Evolutionary conservation across 2,329 filamentous ascomycete species (phyloP).

Genomic region (Exophiala oligosperma): DNA sequence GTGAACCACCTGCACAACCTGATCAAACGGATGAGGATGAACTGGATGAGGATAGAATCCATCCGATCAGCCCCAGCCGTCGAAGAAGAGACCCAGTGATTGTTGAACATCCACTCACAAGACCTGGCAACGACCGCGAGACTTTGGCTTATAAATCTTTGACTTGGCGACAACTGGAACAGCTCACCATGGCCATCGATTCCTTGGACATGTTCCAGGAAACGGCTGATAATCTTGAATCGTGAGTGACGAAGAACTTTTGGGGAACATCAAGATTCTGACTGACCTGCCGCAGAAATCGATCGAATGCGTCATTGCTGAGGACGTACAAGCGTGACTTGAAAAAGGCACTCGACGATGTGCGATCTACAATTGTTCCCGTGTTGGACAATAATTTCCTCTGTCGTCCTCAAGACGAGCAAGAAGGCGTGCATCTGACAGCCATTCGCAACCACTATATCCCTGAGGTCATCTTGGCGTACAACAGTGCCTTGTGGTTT

Average conservation of each 20-base stretch:
- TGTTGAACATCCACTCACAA: conserved; percentile 34
- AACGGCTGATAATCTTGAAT: conserved; percentile 48
- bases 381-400: conserved; percentile 66
- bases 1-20: conserved; percentile 29
- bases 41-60: conserved; percentile 32
- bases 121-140: conserved; percentile 39
- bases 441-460: conserved; percentile 75
- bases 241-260: conserved; percentile 34
- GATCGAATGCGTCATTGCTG: conserved; percentile 35
- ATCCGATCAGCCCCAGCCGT: conserved; percentile 29
- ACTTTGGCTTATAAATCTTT: conserved; percentile 57
- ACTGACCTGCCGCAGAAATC: conserved; percentile 21
- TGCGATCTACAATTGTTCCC: conserved; percentile 59
- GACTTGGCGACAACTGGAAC: conserved; percentile 68
- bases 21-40: conserved; percentile 23
- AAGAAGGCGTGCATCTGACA: conserved; percentile 61
- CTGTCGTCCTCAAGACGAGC: conserved; percentile 42
- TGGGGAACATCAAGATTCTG: conserved; percentile 6
- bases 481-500: conserved; percentile 77
- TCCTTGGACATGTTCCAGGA: conserved; percentile 66
- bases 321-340: conserved; percentile 58
- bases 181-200: conserved; percentile 65
- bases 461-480: conserved; percentile 81
- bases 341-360: conserved; percentile 54
- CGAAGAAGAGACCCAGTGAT: conserved; percentile 28